Base-by-base conservation (phyloP, 305 asterid genomes). In the Solanum hybrid region DNA sequence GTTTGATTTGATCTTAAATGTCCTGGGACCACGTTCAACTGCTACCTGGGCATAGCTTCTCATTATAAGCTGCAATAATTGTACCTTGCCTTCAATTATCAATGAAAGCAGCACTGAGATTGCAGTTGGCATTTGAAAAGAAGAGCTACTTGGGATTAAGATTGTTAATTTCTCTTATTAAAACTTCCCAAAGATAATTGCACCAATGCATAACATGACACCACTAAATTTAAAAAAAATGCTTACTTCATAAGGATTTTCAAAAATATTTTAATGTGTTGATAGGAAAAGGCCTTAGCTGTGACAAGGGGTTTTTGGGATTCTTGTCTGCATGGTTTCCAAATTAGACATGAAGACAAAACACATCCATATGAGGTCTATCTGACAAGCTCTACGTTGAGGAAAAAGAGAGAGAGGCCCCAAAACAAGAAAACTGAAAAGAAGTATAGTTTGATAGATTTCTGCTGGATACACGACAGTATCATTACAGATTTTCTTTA, bases 281-380 rank as follows among this genome's bases (percentile, higher is more conserved):
- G 8, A 34, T 42, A 40, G 22, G 27, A 84, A 84, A 84, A 56
- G 37, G 29, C 42, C 42, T 15, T 31, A 51, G 31, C 19, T 29
- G 42, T 84, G 40, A 29, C 42, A 19, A 84, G 12, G 42, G 42
- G 42, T 51, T 84, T 36, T 84, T 31, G 36, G n/a, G 87, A 85
- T 85, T 85, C 87, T 85, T 85, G 75, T 84, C 87, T 84, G 42
- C 75, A 51, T 84, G 73, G 40, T 85, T 85, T 85, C 76, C 42
- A 85, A 85, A 51, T 56, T 51, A 85, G 42, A 56, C 31, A 17
- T 29, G 87, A 29, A 31, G 87, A 84, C 87, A 85, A 85, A 51
- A 56, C 77, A 45, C 40, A 85, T 84, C 76, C 87, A 84, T 84
- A 26, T 29, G 73, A 84, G 87, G 87, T 31, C 87, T 45, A 45